Conservation (phyloP, 2,329 filamentous ascomycete genomes). For the Pestalotiopsis sp. region DNA sequence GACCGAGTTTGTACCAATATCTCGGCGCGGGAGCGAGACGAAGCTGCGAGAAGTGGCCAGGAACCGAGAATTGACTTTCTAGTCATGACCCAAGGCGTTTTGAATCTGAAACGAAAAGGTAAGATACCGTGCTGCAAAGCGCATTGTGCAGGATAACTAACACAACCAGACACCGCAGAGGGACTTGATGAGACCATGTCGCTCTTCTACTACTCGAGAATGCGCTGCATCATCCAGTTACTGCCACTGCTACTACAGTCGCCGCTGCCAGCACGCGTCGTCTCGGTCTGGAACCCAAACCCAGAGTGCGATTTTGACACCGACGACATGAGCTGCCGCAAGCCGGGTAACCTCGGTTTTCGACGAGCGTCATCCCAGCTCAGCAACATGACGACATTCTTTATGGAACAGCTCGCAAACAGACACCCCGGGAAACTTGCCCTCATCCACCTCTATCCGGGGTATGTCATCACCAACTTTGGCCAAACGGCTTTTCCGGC, state of each 20-base stretch:
- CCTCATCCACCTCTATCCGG: conserved; percentile 8
- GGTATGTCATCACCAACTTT: conserved; percentile 1
- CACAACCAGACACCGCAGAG: conserved; percentile 28
- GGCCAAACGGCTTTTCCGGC: not conserved
- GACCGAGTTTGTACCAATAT: conserved; percentile 31
- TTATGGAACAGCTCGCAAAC: conserved; percentile 2
- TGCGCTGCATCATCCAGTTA: conserved; percentile 26
- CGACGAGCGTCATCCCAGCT: conserved; percentile 5
- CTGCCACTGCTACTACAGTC: conserved; percentile 23
- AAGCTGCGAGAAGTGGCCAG: conserved; percentile 6
- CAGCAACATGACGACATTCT: conserved; percentile 8
- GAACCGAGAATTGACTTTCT: conserved; percentile 32
- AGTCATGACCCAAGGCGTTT: conserved; percentile 28
- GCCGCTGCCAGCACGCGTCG: not conserved
- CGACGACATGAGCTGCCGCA: conserved; percentile 6
- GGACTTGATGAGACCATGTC: conserved; percentile 28
- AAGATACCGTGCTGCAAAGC: not conserved
- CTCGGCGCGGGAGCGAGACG: conserved; percentile 22
- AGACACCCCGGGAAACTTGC: not conserved
- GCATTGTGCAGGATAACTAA: not conserved
- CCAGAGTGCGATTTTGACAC: conserved; percentile 3
- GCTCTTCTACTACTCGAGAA: conserved; percentile 32
- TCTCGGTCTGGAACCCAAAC: conserved; percentile 4
- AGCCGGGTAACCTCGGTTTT: not conserved
- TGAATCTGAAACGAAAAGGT: conserved; percentile 16